Evolutionary conservation across 2,329 filamentous ascomycete species (phyloP).

Genomic region (Magnaporthiopsis rhizophila): DNA sequence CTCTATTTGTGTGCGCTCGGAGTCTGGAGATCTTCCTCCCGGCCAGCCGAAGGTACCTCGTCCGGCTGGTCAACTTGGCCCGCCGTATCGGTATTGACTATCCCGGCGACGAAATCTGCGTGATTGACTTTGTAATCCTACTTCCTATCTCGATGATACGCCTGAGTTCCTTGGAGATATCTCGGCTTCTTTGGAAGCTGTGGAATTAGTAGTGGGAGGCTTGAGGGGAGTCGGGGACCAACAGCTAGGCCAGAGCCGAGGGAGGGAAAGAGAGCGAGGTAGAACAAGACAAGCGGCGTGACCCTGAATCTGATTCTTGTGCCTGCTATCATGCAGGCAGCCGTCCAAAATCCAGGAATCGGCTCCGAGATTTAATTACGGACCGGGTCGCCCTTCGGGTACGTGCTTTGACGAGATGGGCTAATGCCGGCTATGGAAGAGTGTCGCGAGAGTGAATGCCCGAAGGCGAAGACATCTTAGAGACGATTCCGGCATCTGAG

Average conservation of each 20-base stretch:
- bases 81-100: background rate
- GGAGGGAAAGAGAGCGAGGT: too few species aligned
- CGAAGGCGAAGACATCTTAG: background rate
- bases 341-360: background rate
- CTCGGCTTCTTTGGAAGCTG: background rate
- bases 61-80: background rate
- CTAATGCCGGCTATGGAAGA: background rate
- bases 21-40: background rate
- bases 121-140: conserved; percentile 1
- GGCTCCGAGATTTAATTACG: background rate
- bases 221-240: too few species aligned
- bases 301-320: too few species aligned
- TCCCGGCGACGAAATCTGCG: background rate
- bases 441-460: background rate
- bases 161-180: background rate
- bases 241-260: too few species aligned
- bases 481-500: too few species aligned
- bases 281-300: too few species aligned
- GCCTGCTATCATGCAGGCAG: background rate
- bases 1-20: background rate
- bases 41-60: conserved; percentile 1
- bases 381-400: background rate
- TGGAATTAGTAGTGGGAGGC: background rate
- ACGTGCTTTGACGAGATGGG: background rate
- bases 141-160: background rate